Evolutionary conservation across 148 eudicot genomes (phyloP).

Genomic region (Euryodendron excelsum): DNA sequence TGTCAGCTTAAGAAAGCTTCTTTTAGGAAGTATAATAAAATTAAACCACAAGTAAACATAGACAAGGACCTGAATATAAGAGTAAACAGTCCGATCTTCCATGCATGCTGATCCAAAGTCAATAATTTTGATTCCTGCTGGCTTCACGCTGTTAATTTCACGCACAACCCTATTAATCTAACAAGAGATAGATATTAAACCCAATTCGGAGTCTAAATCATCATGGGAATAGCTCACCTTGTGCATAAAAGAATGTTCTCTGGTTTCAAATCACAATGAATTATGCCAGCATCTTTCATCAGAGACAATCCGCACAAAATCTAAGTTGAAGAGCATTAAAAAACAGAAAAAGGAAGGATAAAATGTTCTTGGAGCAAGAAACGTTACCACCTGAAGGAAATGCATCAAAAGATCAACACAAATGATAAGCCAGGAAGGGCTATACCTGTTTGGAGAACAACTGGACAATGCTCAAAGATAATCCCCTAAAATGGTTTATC

Average conservation of each 20-base stretch:
- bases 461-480: slow-evolving; percentile 90
- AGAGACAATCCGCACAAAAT: slow-evolving; percentile 83
- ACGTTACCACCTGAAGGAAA: not conserved
- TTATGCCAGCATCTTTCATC: slow-evolving; percentile 96
- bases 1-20: too few relatives aligned
- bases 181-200: slow-evolving; percentile 7
- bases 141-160: slow-evolving; percentile 67
- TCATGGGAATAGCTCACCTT: slow-evolving; percentile 48
- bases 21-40: not conserved
- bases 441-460: slow-evolving; percentile 94
- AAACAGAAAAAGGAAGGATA: slow-evolving; percentile 11
- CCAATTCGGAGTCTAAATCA: slow-evolving; percentile 10
- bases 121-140: slow-evolving; percentile 88
- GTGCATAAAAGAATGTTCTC: slow-evolving; percentile 93
- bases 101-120: slow-evolving; percentile 99
- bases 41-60: slow-evolving; percentile 4
- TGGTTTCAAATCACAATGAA: slow-evolving; percentile 97
- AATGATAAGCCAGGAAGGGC: slow-evolving; percentile 9
- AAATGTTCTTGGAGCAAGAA: slow-evolving; percentile 18
- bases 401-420: slow-evolving; percentile 1
- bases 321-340: slow-evolving; percentile 35
- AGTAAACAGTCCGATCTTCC: slow-evolving; percentile 94
- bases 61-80: slow-evolving; percentile 81
- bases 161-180: slow-evolving; percentile 10
- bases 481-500: slow-evolving; percentile 75